Conservation (phyloP, 1,284 basidiomycete genomes). For the Cryptococcus sp. region DNA sequence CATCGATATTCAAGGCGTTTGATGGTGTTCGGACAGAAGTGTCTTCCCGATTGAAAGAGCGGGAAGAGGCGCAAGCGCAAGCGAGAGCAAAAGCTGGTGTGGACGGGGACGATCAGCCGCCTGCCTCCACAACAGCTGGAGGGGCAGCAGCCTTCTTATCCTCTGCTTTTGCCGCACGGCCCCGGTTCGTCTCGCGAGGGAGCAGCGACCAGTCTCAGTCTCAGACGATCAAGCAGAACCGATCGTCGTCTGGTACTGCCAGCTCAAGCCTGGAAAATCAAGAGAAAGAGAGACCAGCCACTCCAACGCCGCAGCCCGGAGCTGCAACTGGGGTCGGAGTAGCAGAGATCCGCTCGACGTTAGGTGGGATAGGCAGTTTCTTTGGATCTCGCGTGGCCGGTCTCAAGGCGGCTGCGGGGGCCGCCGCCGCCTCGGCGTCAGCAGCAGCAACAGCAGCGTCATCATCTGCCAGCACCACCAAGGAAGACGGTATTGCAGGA, state of each 20-base stretch:
- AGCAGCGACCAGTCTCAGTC: background rate
- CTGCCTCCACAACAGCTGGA: background rate
- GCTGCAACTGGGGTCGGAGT: slow-evolving; percentile 7
- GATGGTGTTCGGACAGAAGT: slow-evolving; percentile 68
- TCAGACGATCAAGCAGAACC: background rate
- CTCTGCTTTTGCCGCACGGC: too few species aligned
- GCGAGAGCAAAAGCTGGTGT: slow-evolving; percentile 1
- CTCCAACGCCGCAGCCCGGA: background rate
- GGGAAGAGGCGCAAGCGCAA: slow-evolving; percentile 22
- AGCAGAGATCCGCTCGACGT: slow-evolving; percentile 36
- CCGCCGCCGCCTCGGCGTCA: background rate
- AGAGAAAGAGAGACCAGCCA: background rate
- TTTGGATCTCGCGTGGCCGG: slow-evolving; percentile 38
- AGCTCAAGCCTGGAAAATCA: slow-evolving; percentile 1
- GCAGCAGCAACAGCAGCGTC: background rate
- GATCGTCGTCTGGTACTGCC: background rate
- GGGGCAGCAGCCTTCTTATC: too few species aligned
- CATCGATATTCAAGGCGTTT: slow-evolving; percentile 82
- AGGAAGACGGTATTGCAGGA: background rate
- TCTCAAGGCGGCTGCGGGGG: slow-evolving; percentile 13
- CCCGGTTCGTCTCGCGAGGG: too few species aligned
- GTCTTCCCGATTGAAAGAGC: slow-evolving; percentile 37
- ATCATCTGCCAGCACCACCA: background rate
- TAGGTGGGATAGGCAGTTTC: slow-evolving; percentile 48
- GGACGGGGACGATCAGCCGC: slow-evolving; percentile 6